Evolutionary conservation across 78 protist genomes (phyloP), one percentile per base, ranked within the genome.

Genomic region (Dictyostelium brefeldianum): DNA sequence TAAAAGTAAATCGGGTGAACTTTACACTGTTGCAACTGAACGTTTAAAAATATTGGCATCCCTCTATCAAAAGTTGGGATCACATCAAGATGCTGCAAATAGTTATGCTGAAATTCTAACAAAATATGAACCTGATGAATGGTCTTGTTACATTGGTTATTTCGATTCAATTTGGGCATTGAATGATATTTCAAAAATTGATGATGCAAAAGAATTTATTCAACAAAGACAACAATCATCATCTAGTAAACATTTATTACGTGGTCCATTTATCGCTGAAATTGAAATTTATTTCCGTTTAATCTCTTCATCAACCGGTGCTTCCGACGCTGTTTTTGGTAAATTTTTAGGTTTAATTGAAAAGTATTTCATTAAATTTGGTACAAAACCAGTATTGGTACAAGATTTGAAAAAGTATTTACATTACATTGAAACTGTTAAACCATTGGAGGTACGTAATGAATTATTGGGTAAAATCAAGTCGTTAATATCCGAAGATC

Each of bases 131-230:
- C 83, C 77, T 3, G 93, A 87, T 29, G 93, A 87, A 65, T 87
- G 93, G 93, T 87, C 93, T 22, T 87, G 93, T 41, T 87, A 64
- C 51, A 74, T 87, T 20, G 93, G 93, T 7, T 87, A 87, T 36
- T 65, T 87, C 15, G 75, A 87, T 64, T 6, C 53, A 5, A 27
- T 77, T 27, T 71, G 81, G 75, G 12, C 31, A 29, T 17, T 87
- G 2, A 71, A 77, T 6, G 82, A 46, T 41, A 36, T 12, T n/a
- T 18, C 41, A 56, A 62, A 20, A 12, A 12, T 15, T 18, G 65
- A 64, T 6, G 84, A 56, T 12, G 36, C 51, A 12, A 17, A 59
- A 46, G 41, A 50, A 25, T 77, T 51, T 17, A 56, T 87, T 31
- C 78, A 77, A 87, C 4, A 29, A 7, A 41, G 46, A 18, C 93